Base-by-base conservation (phyloP, 768 basidiomycete species). In the Thelephora aurantiotincta region DNA sequence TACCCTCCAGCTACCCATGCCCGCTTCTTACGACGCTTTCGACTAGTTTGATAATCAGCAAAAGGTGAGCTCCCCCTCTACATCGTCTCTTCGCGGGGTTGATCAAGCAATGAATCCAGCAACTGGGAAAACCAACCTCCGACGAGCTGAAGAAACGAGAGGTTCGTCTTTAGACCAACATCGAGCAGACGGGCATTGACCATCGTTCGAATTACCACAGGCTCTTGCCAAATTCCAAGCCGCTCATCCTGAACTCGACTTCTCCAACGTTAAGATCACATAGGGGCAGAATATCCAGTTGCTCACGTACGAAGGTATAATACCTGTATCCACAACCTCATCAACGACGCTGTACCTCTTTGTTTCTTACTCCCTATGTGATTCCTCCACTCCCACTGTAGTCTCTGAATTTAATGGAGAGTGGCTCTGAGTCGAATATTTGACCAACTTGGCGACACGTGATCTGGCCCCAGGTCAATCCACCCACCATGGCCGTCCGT, bases 61-160 rank as follows among this genome's bases (percentile, higher is more conserved):
- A 58, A 82, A 79, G 68, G 81, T 78, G 58, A 45, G 58, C 37
- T 6, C 36, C 16, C 18, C 23, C 13, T 14, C 7, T 7, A 9
- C n/a, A 33, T 20, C 33, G n/a, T 7, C 14, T 35, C 11, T 34
- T 37, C 16, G 11, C 43, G 42, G 7, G 26, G 9, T 30, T 30
- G 26, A 30, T 30, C 4, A 18, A 22, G 14, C 18, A 41, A 16
- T 1, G 38, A 30, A 33, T 51, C 33, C 48, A 93, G 87, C 84
- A 92, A 82, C 77, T 94, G 73, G 92, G 91, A 51, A 92, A 90
- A 60, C 93, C 93, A 5, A 94, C 92, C 1, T 93, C 90, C 0
- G 93, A 94, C 52, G 93, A 96, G 54, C 52, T 89, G 52, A 91
- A 91, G 69, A 97, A 94, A 67, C 74, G 78, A 71, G 93, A 96